phyloP scores from a whole-genome alignment of 2,329 filamentous ascomycete species.

The Elsinoe arachidis region DNA sequence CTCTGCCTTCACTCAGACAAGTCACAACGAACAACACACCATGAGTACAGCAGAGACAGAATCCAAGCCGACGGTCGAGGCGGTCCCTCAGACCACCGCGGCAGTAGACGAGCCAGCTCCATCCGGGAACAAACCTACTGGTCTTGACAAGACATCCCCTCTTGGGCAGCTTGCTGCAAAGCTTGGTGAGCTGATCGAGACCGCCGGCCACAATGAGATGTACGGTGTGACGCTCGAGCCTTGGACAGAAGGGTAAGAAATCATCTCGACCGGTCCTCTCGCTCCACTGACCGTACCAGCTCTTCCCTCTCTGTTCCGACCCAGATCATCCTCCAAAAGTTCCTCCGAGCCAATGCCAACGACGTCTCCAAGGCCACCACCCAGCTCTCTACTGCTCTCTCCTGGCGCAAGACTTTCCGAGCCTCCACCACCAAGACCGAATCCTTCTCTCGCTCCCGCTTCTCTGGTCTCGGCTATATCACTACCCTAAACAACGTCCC shows the following conservation, averaged over 20 bases:
- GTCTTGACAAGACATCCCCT: not conserved
- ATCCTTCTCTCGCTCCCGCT: slow-evolving; percentile 59
- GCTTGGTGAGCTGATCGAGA: slow-evolving; percentile 50
- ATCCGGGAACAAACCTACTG: not conserved
- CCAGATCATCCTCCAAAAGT: slow-evolving; percentile 83
- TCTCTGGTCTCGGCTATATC: slow-evolving; percentile 70
- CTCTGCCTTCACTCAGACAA: not conserved
- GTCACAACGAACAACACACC: not conserved
- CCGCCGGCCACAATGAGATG: slow-evolving; percentile 63
- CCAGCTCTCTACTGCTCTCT: slow-evolving; percentile 69
- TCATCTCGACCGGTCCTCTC: slow-evolving; percentile 28
- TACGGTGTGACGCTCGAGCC: slow-evolving; percentile 65
- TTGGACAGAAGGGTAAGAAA: slow-evolving; percentile 20
- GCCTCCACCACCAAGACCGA: slow-evolving; percentile 56
- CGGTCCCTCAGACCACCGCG: not conserved
- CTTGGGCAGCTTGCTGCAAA: slow-evolving; percentile 22
- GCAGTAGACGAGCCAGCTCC: not conserved
- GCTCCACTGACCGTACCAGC: not conserved
- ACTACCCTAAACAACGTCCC: slow-evolving; percentile 56
- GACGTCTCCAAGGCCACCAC: slow-evolving; percentile 64
- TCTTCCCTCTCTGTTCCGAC: slow-evolving; percentile 53
- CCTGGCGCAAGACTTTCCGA: slow-evolving; percentile 72
- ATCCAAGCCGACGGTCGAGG: not conserved
- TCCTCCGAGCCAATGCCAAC: slow-evolving; percentile 78
- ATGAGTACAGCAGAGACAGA: slow-evolving; percentile 3